A percentile compares a stretch with the other conserved stretches of the same genome.
Evolutionary conservation across 805 yeast species (phyloP).

Genomic region (Jamesozyma lodderae): DNA sequence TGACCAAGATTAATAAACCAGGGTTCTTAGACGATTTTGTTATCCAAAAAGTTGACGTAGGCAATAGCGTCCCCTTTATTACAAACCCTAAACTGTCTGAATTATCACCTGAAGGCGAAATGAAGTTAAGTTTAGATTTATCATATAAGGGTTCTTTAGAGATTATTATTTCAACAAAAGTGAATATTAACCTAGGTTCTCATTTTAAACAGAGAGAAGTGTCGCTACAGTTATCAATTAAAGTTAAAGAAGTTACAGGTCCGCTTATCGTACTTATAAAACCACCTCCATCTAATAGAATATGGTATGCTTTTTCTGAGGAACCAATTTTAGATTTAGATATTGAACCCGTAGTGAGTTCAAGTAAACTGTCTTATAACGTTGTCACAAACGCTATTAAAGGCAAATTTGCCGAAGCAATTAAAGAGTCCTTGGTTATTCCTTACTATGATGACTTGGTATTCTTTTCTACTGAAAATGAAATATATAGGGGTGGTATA

Average conservation of each 20-base stretch:
- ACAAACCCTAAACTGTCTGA: conserved; percentile 62
- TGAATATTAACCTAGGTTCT: conserved; percentile 64
- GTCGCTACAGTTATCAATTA: conserved; percentile 60
- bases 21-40: conserved; percentile 79
- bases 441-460: conserved; percentile 88
- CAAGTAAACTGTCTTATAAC: conserved; percentile 68
- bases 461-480: conserved; percentile 55
- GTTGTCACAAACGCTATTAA: conserved; percentile 75
- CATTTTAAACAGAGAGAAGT: conserved; percentile 70
- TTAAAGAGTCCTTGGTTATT: conserved; percentile 67
- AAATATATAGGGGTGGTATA: conserved; percentile 83
- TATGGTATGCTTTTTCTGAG: conserved; percentile 82
- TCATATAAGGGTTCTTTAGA: conserved; percentile 70
- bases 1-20: conserved; percentile 74
- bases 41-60: conserved; percentile 64
- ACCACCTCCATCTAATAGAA: conserved; percentile 82
- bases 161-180: conserved; percentile 71
- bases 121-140: conserved; percentile 52
- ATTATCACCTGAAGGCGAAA: conserved; percentile 71
- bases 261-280: conserved; percentile 60
- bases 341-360: conserved; percentile 86
- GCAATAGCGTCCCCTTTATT: conserved; percentile 70
- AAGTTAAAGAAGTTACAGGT: conserved; percentile 63
- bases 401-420: conserved; percentile 66
- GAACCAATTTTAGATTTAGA: conserved; percentile 70